phyloP scores from a whole-genome alignment of 1,139 yeast genomes.

The Chernovozyma sophiae-reginae region DNA sequence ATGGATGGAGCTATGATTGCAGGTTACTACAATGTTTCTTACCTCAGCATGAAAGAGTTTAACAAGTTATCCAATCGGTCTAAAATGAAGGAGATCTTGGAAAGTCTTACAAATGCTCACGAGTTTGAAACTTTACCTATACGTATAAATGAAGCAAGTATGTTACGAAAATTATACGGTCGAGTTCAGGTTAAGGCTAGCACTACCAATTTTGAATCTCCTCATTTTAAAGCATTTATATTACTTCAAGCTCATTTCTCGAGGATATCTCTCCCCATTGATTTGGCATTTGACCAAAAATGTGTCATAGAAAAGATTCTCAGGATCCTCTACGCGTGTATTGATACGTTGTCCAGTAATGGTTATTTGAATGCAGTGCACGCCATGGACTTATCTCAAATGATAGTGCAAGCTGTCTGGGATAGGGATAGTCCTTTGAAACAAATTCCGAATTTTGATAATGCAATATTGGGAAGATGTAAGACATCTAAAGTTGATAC shows the following conservation, averaged over 20 bases:
- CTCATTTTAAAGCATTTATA: conserved; percentile 67
- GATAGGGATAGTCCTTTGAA: conserved; percentile 72
- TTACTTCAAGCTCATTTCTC: conserved; percentile 80
- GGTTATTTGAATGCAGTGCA: conserved; percentile 74
- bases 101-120: conserved; percentile 58
- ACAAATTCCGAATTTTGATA: conserved; percentile 71
- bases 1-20: conserved; percentile 72
- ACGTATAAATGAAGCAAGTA: conserved; percentile 52
- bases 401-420: conserved; percentile 88
- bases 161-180: conserved; percentile 49
- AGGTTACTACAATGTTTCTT: conserved; percentile 64
- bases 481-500: conserved; percentile 54
- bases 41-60: conserved; percentile 60
- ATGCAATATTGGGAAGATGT: conserved; percentile 56
- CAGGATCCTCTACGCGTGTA: conserved; percentile 57
- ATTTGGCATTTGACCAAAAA: conserved; percentile 55
- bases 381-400: conserved; percentile 86
- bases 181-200: conserved; percentile 56
- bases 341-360: conserved; percentile 76
- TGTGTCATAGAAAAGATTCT: conserved; percentile 47
- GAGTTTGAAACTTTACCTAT: conserved; percentile 68
- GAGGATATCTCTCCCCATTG: conserved; percentile 51
- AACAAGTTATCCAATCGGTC: conserved; percentile 52
- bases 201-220: conserved; percentile 42
- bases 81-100: conserved; percentile 60